Percentiles rank a stretch among this genome's conserved stretches.
phyloP scores from a whole-genome alignment of 805 yeast genomes.

The Schizosaccharomyces octosporus region DNA sequence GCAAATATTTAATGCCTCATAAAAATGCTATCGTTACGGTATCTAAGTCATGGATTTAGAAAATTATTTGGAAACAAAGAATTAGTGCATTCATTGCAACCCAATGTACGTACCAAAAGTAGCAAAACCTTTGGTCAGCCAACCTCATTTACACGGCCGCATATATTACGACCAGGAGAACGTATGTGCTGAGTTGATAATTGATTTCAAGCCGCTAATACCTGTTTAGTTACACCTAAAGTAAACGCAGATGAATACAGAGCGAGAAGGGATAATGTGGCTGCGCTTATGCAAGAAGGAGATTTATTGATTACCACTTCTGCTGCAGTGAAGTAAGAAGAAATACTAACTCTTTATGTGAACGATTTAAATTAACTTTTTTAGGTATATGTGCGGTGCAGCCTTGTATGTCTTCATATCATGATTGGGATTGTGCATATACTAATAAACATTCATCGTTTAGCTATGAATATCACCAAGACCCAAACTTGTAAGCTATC shows the following conservation, averaged over 20 bases:
- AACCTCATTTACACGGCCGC: slow-evolving; percentile 1
- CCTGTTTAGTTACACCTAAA: slow-evolving; percentile 42
- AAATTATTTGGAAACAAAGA: too few relatives aligned
- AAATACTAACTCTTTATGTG: background rate
- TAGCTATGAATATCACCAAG: slow-evolving; percentile 78
- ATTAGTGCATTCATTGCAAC: too few relatives aligned
- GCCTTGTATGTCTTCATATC: background rate
- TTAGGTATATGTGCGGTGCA: background rate
- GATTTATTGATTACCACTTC: slow-evolving; percentile 33
- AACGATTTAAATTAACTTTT: background rate
- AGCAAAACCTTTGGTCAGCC: slow-evolving; percentile 3
- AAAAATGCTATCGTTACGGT: too few relatives aligned
- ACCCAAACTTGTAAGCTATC: slow-evolving; percentile 40
- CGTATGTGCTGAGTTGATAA: background rate
- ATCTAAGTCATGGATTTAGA: too few relatives aligned
- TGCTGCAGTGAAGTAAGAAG: background rate
- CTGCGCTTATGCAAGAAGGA: slow-evolving; percentile 30
- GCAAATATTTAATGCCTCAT: too few relatives aligned
- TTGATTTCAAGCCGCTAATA: background rate
- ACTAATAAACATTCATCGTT: slow-evolving; percentile 77
- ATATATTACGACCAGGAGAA: background rate
- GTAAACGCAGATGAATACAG: slow-evolving; percentile 65
- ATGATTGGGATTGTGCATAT: slow-evolving; percentile 37
- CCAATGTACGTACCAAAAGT: background rate
- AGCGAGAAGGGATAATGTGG: slow-evolving; percentile 37